Conservation (phyloP, 768 basidiomycete genomes). For the Phanerodontia chrysosporium region DNA sequence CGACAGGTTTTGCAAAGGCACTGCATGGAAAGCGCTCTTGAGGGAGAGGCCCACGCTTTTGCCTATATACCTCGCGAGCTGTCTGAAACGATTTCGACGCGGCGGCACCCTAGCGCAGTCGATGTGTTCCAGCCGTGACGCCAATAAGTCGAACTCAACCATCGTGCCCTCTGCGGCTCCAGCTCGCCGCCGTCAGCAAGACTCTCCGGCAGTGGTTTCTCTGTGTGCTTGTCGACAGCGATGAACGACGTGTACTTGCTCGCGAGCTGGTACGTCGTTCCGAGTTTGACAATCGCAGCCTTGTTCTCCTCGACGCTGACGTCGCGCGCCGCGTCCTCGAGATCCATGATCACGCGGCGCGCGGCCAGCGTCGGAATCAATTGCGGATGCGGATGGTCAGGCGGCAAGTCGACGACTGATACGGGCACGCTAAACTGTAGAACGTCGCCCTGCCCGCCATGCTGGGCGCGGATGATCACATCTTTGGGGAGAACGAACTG, state of each 20-base stretch:
- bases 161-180: not conserved
- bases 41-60: too few species aligned
- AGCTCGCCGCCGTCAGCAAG: not conserved
- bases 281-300: slow-evolving; percentile 46
- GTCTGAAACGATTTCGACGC: too few species aligned
- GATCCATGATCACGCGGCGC: slow-evolving; percentile 48
- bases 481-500: slow-evolving; percentile 19
- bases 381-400: slow-evolving; percentile 8
- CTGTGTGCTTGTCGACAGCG: slow-evolving; percentile 28
- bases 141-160: too few species aligned
- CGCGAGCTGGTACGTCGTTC: slow-evolving; percentile 46
- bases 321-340: slow-evolving; percentile 28
- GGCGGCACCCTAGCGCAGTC: too few species aligned
- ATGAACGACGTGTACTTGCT: slow-evolving; percentile 54
- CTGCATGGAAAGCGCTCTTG: too few species aligned
- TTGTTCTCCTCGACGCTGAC: slow-evolving; percentile 21
- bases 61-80: too few species aligned
- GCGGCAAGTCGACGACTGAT: slow-evolving; percentile 22
- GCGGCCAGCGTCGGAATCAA: slow-evolving; percentile 54
- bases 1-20: too few species aligned
- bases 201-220: not conserved
- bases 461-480: slow-evolving; percentile 25
- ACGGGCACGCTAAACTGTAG: slow-evolving; percentile 21
- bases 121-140: too few species aligned
- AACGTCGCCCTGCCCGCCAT: slow-evolving; percentile 19